Evolutionary conservation across 495 filamentous ascomycete genomes (phyloP), one percentile per base, ranked within the genome.

Genomic region (Amorphotheca resinae): DNA sequence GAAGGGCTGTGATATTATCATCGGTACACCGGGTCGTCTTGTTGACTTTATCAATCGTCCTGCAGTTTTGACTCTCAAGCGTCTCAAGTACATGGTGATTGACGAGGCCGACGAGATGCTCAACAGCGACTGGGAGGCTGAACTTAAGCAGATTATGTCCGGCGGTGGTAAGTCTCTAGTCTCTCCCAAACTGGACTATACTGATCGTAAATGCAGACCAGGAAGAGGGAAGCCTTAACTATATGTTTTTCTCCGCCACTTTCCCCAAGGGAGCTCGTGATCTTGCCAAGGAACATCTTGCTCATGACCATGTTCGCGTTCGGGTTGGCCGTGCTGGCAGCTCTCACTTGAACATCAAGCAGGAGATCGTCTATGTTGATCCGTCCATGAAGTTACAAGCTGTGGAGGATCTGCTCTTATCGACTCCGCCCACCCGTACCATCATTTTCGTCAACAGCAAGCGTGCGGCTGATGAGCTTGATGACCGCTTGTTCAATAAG

Each of bases 71-170:
- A 80, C 80, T 2, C 66, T 95, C 20, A 69, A 69, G 30, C 86
- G 89, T 44, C 69, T 94, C 37, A 76, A 76, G 67, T 93, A 74
- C 49, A 64, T 91, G 48, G 76, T 98, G 42, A 81, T 98, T 46
- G 91, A 96, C 41, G 91, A 98, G 58, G 91, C 91, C 1, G 91
- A 98, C 58, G 87, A 95, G 64, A 76, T 96, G 69, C 72, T 98
- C 0, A 58, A 79, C 4, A 30, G 60, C 0, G 83, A 85, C 53
- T 95, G 87, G 86, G 68, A 80, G 35, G 62, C 70, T 0, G 76
- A 84, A 1, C 66, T 94, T 38, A 62, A 65, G 11, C 67, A 71
- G 46, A 80, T 95, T 41, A 76, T 94, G 67, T 65, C 70, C 42
- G 84, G 84, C 41, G 82, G 80, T 54, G 82, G 84, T 84, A 70